phyloP scores from a whole-genome alignment of 139 green algal species.

The Tetratostichococcus sp. region DNA sequence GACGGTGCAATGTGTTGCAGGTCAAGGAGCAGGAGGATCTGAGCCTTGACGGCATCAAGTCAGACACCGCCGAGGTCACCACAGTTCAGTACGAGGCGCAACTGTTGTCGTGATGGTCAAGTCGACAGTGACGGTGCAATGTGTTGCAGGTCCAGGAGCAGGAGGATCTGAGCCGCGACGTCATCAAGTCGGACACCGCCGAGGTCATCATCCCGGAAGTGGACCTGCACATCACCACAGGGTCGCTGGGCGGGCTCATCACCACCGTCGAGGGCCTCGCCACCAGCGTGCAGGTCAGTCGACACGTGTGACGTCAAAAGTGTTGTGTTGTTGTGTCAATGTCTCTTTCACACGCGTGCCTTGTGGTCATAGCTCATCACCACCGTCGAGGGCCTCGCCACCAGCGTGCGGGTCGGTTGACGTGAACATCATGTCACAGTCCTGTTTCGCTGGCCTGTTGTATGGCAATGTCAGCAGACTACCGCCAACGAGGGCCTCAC shows the following conservation, averaged over 20 bases:
- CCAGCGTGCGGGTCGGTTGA: neutral
- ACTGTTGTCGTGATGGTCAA: neutral
- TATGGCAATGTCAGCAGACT: too few relatives aligned
- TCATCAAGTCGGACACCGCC: slow-evolving; percentile 63
- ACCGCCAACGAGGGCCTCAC: too few relatives aligned
- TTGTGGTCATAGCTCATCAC: too few relatives aligned
- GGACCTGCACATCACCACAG: slow-evolving; percentile 50
- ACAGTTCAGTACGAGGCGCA: too few relatives aligned
- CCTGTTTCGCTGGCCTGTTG: too few relatives aligned
- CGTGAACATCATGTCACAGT: too few relatives aligned
- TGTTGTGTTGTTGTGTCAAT: too few relatives aligned
- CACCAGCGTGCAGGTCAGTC: neutral
- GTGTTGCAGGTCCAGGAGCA: neutral
- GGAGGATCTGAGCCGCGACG: slow-evolving; percentile 52
- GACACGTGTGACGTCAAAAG: too few relatives aligned
- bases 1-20: too few relatives aligned
- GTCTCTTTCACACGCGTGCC: too few relatives aligned
- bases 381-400: slow-evolving; percentile 54
- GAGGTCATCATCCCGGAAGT: slow-evolving; percentile 49
- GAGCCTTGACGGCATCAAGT: too few relatives aligned
- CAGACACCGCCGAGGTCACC: neutral
- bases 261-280: slow-evolving; percentile 62
- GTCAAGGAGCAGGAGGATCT: neutral
- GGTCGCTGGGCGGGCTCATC: slow-evolving; percentile 49
- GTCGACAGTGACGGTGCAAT: too few relatives aligned